Evolutionary conservation across 2,329 filamentous ascomycete species (phyloP).

Genomic region (Nemania sp.): DNA sequence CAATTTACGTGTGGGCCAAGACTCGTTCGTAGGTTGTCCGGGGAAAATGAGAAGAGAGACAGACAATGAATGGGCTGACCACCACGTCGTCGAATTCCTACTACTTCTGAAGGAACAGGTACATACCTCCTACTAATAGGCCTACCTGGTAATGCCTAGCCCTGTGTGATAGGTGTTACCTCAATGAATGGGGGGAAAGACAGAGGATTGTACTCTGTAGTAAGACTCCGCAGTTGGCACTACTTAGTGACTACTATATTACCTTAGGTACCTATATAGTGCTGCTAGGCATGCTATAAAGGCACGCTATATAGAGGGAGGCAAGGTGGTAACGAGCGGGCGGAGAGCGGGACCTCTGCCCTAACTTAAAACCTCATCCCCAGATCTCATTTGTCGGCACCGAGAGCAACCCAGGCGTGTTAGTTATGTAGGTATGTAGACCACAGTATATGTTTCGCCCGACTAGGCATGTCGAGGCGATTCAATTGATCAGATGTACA

Average conservation of each 20-base stretch:
- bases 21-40: constrained; percentile 21
- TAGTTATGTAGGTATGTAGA: constrained; percentile 13
- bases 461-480: constrained; percentile 22
- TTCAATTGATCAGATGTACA: background rate
- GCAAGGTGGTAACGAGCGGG: background rate
- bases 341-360: background rate
- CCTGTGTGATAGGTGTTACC: background rate
- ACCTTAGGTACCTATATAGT: background rate
- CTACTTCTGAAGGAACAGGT: background rate
- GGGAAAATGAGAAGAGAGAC: constrained; percentile 21
- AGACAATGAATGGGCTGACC: too few species aligned
- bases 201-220: background rate
- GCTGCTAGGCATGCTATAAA: background rate
- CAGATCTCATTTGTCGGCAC: constrained; percentile 9
- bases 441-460: constrained; percentile 21
- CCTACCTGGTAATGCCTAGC: background rate
- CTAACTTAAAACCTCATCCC: constrained; percentile 1
- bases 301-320: background rate
- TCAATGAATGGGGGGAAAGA: background rate
- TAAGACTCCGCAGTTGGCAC: background rate
- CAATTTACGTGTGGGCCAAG: constrained; percentile 19
- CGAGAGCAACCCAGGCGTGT: too few species aligned
- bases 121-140: too few species aligned
- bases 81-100: constrained; percentile 16
- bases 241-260: too few species aligned